Base-by-base conservation (phyloP, 129 eudicot genomes). In the Logfia minima region DNA sequence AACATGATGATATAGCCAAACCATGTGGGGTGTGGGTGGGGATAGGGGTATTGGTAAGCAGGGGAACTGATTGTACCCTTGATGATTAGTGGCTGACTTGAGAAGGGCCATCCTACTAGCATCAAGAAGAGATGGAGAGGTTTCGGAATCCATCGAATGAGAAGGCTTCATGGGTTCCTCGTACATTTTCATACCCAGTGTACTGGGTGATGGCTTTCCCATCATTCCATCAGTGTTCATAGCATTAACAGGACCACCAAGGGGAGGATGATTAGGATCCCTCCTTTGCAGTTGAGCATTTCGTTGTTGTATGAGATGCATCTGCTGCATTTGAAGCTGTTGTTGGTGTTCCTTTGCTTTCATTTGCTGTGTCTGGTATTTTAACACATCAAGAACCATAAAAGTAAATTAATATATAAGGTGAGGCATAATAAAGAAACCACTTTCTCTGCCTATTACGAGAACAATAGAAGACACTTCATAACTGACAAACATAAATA, bases 271-370 rank as follows among this genome's bases (percentile, higher is more conserved):
- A 83, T 87, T 91, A 24, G 97, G 93, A 80, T 91, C 97, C 74
- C 97, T 87, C 61, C 97, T 84, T 75, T 90, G 98, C 81, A 93
- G 79, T 84, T 93, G 98, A 70, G 96, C 93, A 89, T 89, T 93
- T 17, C 96, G 84, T 68, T 93, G 98, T 77, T 93, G 98, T 89
- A 93, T 84, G 65, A 91, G 81, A 76, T 93, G 98, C 85, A 91
- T 83, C 83, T 93, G 98, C 81, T 93, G 98, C 90, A 93, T 88
- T 79, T 93, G 98, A 72, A 93, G 79, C 82, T 93, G 98, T 81
- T 92, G 98, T 39, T 92, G 98, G 53, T 93, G 98, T 73, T 93
- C 98, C 75, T 96, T 93, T 61, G 91, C 85, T 85, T 93, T 93
- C 81, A 85, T 89, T 86, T 93, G 98, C 48, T 93, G 98, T 13